Evolutionary conservation across 2,329 filamentous ascomycete species (phyloP).

Genomic region (Didymella pomorum): DNA sequence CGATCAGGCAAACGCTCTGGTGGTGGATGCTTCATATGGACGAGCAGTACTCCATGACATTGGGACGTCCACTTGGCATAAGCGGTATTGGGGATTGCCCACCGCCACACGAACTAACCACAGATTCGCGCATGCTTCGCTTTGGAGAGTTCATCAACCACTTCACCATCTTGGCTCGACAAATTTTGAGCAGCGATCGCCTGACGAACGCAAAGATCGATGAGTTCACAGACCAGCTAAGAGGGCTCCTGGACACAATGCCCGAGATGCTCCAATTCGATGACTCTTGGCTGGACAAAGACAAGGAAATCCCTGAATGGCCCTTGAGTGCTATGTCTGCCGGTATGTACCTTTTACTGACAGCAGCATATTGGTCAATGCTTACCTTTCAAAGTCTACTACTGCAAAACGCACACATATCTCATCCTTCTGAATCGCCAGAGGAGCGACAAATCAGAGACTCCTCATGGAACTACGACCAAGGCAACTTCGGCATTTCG

Average conservation of each 20-base stretch:
- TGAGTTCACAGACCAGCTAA: slow-evolving; percentile 56
- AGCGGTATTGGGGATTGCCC: slow-evolving; percentile 60
- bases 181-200: slow-evolving; percentile 55
- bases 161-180: slow-evolving; percentile 58
- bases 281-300: slow-evolving; percentile 53
- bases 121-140: slow-evolving; percentile 54
- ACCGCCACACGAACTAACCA: slow-evolving; percentile 56
- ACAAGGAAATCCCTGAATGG: slow-evolving; percentile 55
- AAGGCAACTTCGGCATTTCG: slow-evolving; percentile 23
- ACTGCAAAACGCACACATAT: slow-evolving; percentile 59
- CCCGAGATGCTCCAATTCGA: slow-evolving; percentile 58
- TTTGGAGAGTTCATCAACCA: slow-evolving; percentile 57
- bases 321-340: slow-evolving; percentile 57
- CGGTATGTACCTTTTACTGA: slow-evolving; percentile 43
- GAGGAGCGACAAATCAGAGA: slow-evolving; percentile 38
- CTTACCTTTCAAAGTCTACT: slow-evolving; percentile 50
- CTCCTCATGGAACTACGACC: not conserved
- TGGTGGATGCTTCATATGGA: slow-evolving; percentile 64
- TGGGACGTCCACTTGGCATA: slow-evolving; percentile 59
- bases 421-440: slow-evolving; percentile 60
- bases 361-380: not conserved
- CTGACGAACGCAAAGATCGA: slow-evolving; percentile 57
- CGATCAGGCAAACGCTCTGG: slow-evolving; percentile 57
- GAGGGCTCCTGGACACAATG: slow-evolving; percentile 56
- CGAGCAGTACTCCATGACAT: slow-evolving; percentile 60